Percentiles rank a stretch among this genome's conserved stretches.
Conservation (phyloP, 805 yeast genomes). For the Hanseniaspora vineae region DNA sequence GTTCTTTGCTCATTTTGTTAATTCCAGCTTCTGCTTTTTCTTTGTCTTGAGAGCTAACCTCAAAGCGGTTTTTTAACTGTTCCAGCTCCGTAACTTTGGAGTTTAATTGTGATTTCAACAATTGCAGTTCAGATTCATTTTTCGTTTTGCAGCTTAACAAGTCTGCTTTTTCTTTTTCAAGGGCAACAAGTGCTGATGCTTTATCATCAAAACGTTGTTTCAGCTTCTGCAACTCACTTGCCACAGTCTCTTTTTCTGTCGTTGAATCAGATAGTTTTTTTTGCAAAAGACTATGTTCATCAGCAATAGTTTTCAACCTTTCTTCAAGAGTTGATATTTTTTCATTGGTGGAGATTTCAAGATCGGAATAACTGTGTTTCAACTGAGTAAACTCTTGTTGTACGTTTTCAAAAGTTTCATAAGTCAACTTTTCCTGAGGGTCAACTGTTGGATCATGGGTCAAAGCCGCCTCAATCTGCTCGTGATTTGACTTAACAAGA, state of each 20-base stretch:
- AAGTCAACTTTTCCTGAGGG: conserved; percentile 54
- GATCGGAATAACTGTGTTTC: conserved; percentile 16
- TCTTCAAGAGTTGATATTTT: conserved; percentile 13
- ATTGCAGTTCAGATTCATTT: conserved; percentile 25
- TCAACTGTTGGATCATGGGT: conserved; percentile 63
- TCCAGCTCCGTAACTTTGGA: conserved; percentile 11
- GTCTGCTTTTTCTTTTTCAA: conserved; percentile 13
- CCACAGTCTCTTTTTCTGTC: conserved; percentile 7
- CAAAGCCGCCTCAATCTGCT: conserved; percentile 56
- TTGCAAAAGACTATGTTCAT: conserved; percentile 13
- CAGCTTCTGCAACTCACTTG: conserved; percentile 12
- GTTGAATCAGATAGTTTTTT: neutral
- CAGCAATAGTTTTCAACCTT: conserved; percentile 8
- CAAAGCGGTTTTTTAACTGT: conserved; percentile 16
- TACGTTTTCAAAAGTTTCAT: conserved; percentile 32
- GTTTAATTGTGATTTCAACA: conserved; percentile 8
- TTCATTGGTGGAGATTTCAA: conserved; percentile 20
- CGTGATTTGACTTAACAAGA: conserved; percentile 55
- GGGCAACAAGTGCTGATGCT: conserved; percentile 9
- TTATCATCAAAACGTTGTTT: conserved; percentile 2
- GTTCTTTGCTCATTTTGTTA: conserved; percentile 79
- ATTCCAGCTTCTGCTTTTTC: conserved; percentile 73
- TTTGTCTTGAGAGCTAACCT: conserved; percentile 26
- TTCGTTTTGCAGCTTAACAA: conserved; percentile 20
- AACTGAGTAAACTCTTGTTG: conserved; percentile 25